These are phyloP conservation scores for Rhizoclosmatium sp. DNA, from an alignment of 192 early-diverging fungal genomes.

Conservation along the genomic window DNA sequence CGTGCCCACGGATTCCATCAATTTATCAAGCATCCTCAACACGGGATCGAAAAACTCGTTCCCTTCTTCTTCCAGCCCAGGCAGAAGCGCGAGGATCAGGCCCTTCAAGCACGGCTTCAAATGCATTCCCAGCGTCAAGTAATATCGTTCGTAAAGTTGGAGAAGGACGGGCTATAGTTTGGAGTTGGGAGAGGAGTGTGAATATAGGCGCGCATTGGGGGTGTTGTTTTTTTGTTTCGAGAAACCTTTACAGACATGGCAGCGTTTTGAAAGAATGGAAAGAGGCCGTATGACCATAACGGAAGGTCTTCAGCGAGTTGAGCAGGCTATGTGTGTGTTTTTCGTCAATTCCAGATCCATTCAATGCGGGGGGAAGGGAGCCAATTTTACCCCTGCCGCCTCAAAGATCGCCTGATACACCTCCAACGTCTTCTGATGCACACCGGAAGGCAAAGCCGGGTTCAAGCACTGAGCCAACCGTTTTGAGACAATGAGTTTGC, in stretches of 20 bases:
- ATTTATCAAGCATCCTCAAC: constrained; percentile 66
- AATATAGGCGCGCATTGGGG: neutral
- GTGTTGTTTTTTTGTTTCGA: neutral
- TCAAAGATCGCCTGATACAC: constrained; percentile 83
- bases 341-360: neutral
- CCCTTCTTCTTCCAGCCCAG: constrained; percentile 88
- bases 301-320: constrained; percentile 83
- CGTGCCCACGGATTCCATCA: constrained; percentile 73
- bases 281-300: constrained; percentile 88
- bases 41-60: constrained; percentile 85
- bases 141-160: constrained; percentile 75
- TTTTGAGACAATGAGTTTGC: constrained; percentile 85
- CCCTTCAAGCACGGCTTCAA: constrained; percentile 81
- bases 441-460: constrained; percentile 91
- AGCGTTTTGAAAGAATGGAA: constrained; percentile 89
- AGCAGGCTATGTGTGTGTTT: constrained; percentile 52
- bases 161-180: constrained; percentile 76
- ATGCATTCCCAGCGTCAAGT: constrained; percentile 73
- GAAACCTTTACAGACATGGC: constrained; percentile 75
- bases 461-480: constrained; percentile 94
- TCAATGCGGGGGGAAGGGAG: neutral
- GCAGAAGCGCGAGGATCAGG: constrained; percentile 80
- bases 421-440: constrained; percentile 92
- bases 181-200: neutral
- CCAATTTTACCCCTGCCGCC: constrained; percentile 60